Evolutionary conservation across 2,329 filamentous ascomycete genomes (phyloP), one percentile per base, ranked within the genome.

Genomic region (Elsinoe fawcettii): DNA sequence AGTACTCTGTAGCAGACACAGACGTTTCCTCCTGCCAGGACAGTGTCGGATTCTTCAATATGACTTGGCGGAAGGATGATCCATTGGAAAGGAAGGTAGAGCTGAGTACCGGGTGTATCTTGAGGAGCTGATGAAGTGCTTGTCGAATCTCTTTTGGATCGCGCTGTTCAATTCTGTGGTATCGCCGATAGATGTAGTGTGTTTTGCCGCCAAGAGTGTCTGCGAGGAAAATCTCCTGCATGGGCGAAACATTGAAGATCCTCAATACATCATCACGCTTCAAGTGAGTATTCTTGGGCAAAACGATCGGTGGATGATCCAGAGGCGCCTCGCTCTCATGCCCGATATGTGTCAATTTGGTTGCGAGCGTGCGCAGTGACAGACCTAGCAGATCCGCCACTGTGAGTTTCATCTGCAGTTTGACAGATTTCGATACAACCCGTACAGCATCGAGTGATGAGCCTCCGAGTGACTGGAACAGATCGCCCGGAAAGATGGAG

Each of bases 401-500:
- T 14, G 32, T 18, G 25, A 53, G 25, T n/a, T 30, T n/a, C n/a
- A 37, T n/a, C 7, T 18, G 49, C 27, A 6, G 37, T 12, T 34
- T 25, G 20, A 34, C 16, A 23, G 16, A 36, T 16, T 22, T 37
- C n/a, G 25, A 36, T 2, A 53, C 37, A 7, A 37, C 25, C 49
- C 32, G 49, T 34, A 53, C 18, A 9, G 49, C 49, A 25, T 30
- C 32, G n/a, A 53, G 14, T 8, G 49, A 53, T n/a, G 27, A 30
- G 16, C 49, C 49, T 18, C 49, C 49, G 2, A 53, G 27, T 23
- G 27, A 23, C 30, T 34, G 32, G 49, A 53, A 53, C 14, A 23
- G 16, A 18, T 53, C 49, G 12, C 37, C 30, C 7, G 27, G 4
- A n/a, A n/a, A 34, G 30, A 53, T 53, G 32, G 75, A 70, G 2